These are phyloP conservation scores for Oryza australiensis DNA, from an alignment of 176 grass and related monocot genomes.

Conservation along the genomic window DNA sequence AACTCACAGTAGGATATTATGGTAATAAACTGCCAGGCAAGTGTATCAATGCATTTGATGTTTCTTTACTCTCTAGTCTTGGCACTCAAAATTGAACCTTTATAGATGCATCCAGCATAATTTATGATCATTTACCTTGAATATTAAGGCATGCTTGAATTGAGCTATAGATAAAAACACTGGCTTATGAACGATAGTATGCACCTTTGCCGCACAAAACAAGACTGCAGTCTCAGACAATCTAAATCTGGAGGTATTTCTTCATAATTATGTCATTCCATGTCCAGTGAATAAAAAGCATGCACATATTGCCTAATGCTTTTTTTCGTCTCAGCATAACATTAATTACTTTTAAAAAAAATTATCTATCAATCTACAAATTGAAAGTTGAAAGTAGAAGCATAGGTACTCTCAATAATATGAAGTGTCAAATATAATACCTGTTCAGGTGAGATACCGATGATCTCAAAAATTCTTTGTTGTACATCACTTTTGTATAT, in stretches of 20 bases:
- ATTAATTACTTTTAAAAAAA: background rate
- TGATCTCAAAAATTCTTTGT: constrained; percentile 87
- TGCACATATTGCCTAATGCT: background rate
- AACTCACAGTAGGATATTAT: background rate
- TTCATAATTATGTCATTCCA: background rate
- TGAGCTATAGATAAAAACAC: background rate
- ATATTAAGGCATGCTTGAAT: background rate
- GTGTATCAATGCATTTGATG: background rate
- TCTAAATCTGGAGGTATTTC: background rate
- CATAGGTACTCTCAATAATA: background rate
- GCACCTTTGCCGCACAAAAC: background rate
- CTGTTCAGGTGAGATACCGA: constrained; percentile 75
- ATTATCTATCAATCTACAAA: background rate
- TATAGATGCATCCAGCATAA: background rate
- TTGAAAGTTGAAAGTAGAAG: constrained; percentile 7
- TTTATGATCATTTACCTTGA: background rate
- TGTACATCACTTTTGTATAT: constrained; percentile 94
- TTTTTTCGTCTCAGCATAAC: background rate
- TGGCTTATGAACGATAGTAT: background rate
- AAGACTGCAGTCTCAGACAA: constrained; percentile 5
- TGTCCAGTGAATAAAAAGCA: background rate
- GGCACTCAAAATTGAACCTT: background rate
- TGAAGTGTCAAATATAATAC: constrained; percentile 25
- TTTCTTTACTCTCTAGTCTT: background rate
- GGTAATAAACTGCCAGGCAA: background rate